Evolutionary conservation across 345 rosid species (phyloP).

Genomic region (Balakata baccata): DNA sequence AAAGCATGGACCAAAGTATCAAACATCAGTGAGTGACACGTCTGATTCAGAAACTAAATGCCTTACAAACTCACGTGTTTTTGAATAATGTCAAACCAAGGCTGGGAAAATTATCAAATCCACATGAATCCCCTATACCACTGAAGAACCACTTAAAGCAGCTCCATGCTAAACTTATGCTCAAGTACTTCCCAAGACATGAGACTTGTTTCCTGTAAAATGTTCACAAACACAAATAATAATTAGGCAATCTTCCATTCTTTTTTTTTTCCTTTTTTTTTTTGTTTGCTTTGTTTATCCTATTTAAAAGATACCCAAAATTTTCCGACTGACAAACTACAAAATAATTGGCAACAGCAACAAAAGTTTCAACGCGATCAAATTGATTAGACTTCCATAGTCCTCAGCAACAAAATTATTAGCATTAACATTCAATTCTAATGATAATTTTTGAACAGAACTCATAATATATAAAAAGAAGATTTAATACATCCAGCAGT

Average conservation of each 20-base stretch:
- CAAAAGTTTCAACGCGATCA: neutral
- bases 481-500: conserved; percentile 1
- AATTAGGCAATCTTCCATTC: neutral
- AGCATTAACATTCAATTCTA: neutral
- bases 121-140: conserved; percentile 87
- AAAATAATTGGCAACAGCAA: neutral
- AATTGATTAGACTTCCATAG: neutral
- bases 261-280: too few species aligned
- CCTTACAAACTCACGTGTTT: conserved; percentile 59
- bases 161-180: conserved; percentile 87
- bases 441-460: neutral
- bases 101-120: conserved; percentile 89
- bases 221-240: conserved; percentile 10
- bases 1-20: neutral
- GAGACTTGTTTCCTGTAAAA: conserved; percentile 72
- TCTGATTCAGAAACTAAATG: conserved; percentile 7
- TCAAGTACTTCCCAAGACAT: conserved; percentile 84
- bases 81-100: conserved; percentile 76
- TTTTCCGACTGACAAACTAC: neutral
- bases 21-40: neutral
- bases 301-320: neutral
- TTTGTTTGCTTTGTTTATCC: neutral
- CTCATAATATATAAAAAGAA: neutral
- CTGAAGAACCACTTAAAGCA: conserved; percentile 99
- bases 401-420: neutral